A percentile compares a stretch with the other conserved stretches of the same genome.
Evolutionary conservation across 441 rosid species (phyloP).

Genomic region (Euphorbia schlechtendalii): DNA sequence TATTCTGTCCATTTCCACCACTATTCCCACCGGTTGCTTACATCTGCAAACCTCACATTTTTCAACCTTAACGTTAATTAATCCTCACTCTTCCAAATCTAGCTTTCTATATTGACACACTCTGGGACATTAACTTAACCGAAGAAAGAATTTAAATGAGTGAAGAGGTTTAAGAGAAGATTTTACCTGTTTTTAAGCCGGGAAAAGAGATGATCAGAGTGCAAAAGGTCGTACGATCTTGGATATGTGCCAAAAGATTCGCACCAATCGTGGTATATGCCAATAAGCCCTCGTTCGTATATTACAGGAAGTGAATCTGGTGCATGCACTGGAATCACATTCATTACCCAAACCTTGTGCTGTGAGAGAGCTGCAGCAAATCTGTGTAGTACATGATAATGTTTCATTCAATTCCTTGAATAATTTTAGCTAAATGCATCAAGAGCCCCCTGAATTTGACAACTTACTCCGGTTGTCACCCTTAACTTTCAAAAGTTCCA

Average conservation of each 20-base stretch:
- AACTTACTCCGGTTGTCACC: no score
- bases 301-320: slow-evolving; percentile 86
- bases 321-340: slow-evolving; percentile 77
- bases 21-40: slow-evolving; percentile 66
- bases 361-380: slow-evolving; percentile 78
- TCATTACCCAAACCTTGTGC: slow-evolving; percentile 86
- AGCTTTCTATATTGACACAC: neutral
- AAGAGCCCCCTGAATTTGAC: no score
- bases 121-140: neutral
- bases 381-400: slow-evolving; percentile 34
- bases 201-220: slow-evolving; percentile 94
- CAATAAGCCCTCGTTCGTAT: slow-evolving; percentile 69
- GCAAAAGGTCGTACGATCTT: slow-evolving; percentile 85
- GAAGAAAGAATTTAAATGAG: neutral
- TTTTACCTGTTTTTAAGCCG: slow-evolving; percentile 79
- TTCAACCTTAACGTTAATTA: neutral
- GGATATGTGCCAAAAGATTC: slow-evolving; percentile 85
- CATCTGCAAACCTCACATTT: slow-evolving; percentile 41
- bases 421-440: neutral
- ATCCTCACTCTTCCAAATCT: neutral
- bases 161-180: neutral
- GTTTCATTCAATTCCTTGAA: neutral
- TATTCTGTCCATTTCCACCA: slow-evolving; percentile 83
- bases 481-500: no score
- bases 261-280: slow-evolving; percentile 94